A percentile compares a stretch with the other conserved stretches of the same genome.
These are phyloP conservation scores for Hypericum androsaemum DNA, from an alignment of 345 rosid genomes.

Conservation along the genomic window DNA sequence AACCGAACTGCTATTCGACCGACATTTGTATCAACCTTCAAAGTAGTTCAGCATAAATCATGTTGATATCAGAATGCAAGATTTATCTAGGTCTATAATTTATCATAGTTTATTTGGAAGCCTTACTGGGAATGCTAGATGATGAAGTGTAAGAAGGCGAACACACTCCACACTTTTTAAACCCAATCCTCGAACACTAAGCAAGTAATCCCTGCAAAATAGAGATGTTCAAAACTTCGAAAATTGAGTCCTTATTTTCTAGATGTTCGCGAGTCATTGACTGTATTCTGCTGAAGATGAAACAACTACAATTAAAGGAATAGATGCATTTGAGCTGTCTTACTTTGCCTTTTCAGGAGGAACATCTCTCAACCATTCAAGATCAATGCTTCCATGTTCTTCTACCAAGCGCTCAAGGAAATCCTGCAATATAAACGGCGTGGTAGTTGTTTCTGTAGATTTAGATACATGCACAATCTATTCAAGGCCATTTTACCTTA, in stretches of 20 bases:
- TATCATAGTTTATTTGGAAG: constrained; percentile 11
- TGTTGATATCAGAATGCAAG: constrained; percentile 8
- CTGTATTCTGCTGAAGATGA: no score
- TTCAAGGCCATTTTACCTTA: constrained; percentile 36
- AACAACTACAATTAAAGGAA: constrained; percentile 4
- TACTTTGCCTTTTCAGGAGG: constrained; percentile 76
- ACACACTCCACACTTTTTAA: constrained; percentile 96
- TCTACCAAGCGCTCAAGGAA: constrained; percentile 56
- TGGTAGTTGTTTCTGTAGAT: neutral
- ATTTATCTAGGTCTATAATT: neutral
- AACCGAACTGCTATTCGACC: constrained; percentile 93
- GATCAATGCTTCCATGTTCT: constrained; percentile 69
- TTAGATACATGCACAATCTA: neutral
- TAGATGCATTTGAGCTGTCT: constrained; percentile 15
- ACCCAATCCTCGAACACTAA: constrained; percentile 77
- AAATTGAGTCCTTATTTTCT: no score
- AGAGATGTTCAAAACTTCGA: neutral
- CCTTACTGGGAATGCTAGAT: constrained; percentile 90
- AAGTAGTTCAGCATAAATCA: constrained; percentile 12
- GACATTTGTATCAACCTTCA: constrained; percentile 95
- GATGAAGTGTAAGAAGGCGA: constrained; percentile 81
- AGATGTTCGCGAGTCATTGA: no score
- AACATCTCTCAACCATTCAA: constrained; percentile 85
- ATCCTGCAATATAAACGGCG: constrained; percentile 46
- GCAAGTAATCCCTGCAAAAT: constrained; percentile 62